These are phyloP conservation scores for Spongispora temasekensis DNA, from an alignment of 1,284 basidiomycete genomes.

Conservation along the genomic window DNA sequence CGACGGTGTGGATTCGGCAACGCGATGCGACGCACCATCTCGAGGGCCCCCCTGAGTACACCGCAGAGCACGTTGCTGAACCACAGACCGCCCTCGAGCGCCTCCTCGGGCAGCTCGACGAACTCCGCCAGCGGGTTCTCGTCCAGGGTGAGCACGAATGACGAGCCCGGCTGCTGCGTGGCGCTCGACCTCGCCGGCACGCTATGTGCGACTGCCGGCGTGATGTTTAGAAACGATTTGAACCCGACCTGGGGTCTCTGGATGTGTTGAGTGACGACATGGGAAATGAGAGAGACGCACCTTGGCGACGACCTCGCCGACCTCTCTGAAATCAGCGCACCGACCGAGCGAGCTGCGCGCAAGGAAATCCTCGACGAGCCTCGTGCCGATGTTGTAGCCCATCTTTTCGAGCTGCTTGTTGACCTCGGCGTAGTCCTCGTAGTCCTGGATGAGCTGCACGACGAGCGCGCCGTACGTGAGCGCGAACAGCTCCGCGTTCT, in stretches of 20 bases:
- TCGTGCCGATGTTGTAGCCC: constrained; percentile 98
- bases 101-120: constrained; percentile 95
- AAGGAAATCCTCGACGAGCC: constrained; percentile 97
- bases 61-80: constrained; percentile 97
- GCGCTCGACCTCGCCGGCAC: constrained; percentile 48
- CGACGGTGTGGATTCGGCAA: constrained; percentile 4
- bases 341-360: constrained; percentile 85
- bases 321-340: constrained; percentile 91
- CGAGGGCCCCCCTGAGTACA: constrained; percentile 88
- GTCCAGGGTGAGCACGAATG: constrained; percentile 86
- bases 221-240: constrained; percentile 96
- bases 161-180: constrained; percentile 43
- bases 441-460: constrained; percentile 98
- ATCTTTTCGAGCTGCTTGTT: constrained; percentile 87
- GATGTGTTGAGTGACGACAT: background rate
- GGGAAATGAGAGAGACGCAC: constrained; percentile 53
- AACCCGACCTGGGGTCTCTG: constrained; percentile 80
- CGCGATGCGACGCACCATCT: constrained; percentile 76
- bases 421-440: constrained; percentile 94
- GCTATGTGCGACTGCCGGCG: constrained; percentile 78
- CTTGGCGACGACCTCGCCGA: constrained; percentile 92
- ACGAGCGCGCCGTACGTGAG: constrained; percentile 97
- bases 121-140: constrained; percentile 98
- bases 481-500: constrained; percentile 98
- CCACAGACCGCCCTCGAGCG: constrained; percentile 90